Evolutionary conservation across 225 moss, liverwort and hornwort genomes (phyloP), one percentile per base, ranked within the genome.

Genomic region (Takakia lepidozioides): DNA sequence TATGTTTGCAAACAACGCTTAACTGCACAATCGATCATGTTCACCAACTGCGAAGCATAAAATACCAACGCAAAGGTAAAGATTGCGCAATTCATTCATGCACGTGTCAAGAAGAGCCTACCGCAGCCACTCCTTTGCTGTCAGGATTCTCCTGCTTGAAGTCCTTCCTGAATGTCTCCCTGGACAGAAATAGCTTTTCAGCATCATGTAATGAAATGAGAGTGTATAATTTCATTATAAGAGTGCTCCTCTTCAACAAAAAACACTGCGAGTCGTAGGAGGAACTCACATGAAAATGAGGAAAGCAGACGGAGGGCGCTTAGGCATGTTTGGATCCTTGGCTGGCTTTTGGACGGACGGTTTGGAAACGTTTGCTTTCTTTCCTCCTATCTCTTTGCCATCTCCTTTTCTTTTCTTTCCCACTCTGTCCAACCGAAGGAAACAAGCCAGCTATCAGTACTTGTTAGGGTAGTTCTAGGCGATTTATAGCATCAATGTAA

Each of bases 311-410:
- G 71, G 46, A 14, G 76, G 72, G 11, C 80, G 59, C 65, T 76
- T 81, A 0, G 80, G 80, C 11, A 63, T 75, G 21, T 81, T 76
- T 10, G 80, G 80, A 8, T 81, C 80, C 61, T 76, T 81, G 2
- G 27, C 28, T 9, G 19, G 35, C 43, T 56, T 56, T 43, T 61
- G 60, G 22, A 27, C 54, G 46, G 40, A 40, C 7, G 40, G 39
- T 28, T 50, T 37, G 22, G 25, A 1, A 32, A 32, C 32, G 0
- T 32, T 32, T 0, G 32, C 32, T 11, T 6, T 6, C 32, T 32
- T 32, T 11, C 11, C 32, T 1, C 8, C 8, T 32, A 6, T 32
- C 32, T 32, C 32, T 11, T 32, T 32, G 0, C 7, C 32, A 32
- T 32, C 32, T 7, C 32, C 50, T 32, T 50, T 60, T 38, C 59